Evolutionary conservation across 208 protist species (phyloP).

Genomic region (Novymonas esmeraldas): DNA sequence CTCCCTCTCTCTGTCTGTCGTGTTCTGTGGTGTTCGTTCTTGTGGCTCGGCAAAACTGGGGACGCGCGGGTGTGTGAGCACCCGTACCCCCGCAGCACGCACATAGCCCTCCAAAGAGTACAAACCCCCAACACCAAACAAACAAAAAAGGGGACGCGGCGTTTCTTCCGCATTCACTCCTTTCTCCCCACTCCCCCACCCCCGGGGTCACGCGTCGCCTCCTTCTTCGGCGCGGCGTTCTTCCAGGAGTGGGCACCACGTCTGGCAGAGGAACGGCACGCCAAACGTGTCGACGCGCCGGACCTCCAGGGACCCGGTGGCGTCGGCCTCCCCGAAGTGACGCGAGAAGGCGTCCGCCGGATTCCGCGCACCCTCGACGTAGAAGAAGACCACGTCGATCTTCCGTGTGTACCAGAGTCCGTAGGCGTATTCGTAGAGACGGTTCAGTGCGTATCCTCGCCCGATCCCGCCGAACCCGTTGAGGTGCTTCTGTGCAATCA

Average conservation of each 20-base stretch:
- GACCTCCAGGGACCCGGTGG: neutral
- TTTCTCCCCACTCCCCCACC: too few species aligned
- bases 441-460: conserved; percentile 13
- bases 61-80: too few species aligned
- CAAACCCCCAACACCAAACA: too few species aligned
- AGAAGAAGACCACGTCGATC: conserved; percentile 14
- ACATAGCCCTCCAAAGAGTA: too few species aligned
- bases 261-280: neutral
- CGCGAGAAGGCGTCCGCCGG: conserved; percentile 19
- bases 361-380: conserved; percentile 15
- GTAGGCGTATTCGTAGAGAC: conserved; percentile 10
- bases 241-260: conserved; percentile 1
- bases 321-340: conserved; percentile 13
- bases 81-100: too few species aligned
- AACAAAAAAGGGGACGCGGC: too few species aligned
- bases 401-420: neutral
- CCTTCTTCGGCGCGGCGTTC: too few species aligned
- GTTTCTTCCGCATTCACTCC: too few species aligned
- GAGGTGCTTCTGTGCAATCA: conserved; percentile 1
- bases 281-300: neutral
- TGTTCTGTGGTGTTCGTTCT: too few species aligned
- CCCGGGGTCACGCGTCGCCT: too few species aligned
- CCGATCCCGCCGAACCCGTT: conserved; percentile 23
- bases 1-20: too few species aligned
- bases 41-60: too few species aligned